phyloP scores from a whole-genome alignment of 495 filamentous ascomycete genomes.

The Parathielavia appendiculata region DNA sequence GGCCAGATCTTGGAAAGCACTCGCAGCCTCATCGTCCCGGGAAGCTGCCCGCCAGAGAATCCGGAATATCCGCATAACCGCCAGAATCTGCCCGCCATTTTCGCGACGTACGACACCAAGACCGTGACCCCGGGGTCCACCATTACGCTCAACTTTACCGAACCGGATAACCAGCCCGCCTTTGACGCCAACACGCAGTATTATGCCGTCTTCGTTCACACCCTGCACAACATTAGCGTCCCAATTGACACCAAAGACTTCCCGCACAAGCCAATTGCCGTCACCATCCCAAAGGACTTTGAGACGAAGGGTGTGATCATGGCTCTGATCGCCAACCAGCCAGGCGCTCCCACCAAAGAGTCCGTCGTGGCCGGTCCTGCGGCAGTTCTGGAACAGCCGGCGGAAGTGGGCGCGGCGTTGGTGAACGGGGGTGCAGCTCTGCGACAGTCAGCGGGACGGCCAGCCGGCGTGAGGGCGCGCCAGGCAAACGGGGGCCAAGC shows the following conservation, averaged over 20 bases:
- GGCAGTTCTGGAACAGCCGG: slow-evolving; percentile 39
- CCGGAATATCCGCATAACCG: slow-evolving; percentile 45
- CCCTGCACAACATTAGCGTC: slow-evolving; percentile 40
- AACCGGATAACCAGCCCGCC: slow-evolving; percentile 36
- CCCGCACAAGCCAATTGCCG: slow-evolving; percentile 30
- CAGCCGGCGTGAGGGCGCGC: too few relatives aligned
- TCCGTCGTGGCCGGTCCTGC: slow-evolving; percentile 38
- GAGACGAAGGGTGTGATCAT: slow-evolving; percentile 48
- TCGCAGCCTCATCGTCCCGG: slow-evolving; percentile 44
- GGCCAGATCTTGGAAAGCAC: slow-evolving; percentile 51
- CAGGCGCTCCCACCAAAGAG: slow-evolving; percentile 45
- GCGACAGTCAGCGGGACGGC: neutral
- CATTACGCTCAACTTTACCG: slow-evolving; percentile 39
- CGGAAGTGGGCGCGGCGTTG: slow-evolving; percentile 17
- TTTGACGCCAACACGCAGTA: slow-evolving; percentile 40
- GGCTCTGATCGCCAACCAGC: slow-evolving; percentile 40
- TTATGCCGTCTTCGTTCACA: slow-evolving; percentile 52
- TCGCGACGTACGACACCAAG: slow-evolving; percentile 33
- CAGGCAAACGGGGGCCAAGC: too few relatives aligned
- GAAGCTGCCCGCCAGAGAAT: slow-evolving; percentile 47
- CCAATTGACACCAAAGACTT: slow-evolving; percentile 37
- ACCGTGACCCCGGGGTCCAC: slow-evolving; percentile 41
- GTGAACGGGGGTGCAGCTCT: neutral
- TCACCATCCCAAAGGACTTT: slow-evolving; percentile 43
- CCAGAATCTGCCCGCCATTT: slow-evolving; percentile 40